These are phyloP conservation scores for Prinsepia uniflora DNA, from an alignment of 306 rosid species.

Conservation along the genomic window DNA sequence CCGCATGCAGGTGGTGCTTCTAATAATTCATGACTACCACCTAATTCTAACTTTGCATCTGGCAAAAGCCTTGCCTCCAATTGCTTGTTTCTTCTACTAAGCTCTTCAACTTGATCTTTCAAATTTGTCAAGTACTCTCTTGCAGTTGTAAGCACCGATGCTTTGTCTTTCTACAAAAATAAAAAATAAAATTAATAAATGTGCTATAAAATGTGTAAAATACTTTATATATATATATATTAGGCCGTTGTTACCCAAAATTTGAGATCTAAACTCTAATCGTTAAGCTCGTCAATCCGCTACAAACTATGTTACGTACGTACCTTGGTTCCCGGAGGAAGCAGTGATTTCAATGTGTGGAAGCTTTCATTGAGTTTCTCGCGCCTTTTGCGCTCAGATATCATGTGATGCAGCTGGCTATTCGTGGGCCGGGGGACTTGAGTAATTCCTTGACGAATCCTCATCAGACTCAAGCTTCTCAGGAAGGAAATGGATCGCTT, in stretches of 20 bases:
- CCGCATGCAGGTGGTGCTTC: background rate
- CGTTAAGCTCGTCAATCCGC: background rate
- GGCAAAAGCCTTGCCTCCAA: constrained; percentile 32
- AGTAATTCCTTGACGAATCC: constrained; percentile 33
- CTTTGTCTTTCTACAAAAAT: constrained; percentile 73
- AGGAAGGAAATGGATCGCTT: constrained; percentile 61
- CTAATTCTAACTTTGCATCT: constrained; percentile 21
- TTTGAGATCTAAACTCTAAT: background rate
- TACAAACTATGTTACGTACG: constrained; percentile 20
- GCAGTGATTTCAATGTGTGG: constrained; percentile 59
- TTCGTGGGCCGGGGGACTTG: constrained; percentile 45
- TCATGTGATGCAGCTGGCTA: constrained; percentile 69
- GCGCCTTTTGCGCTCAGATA: constrained; percentile 78
- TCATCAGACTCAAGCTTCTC: constrained; percentile 39
- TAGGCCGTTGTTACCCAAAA: background rate
- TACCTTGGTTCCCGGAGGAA: constrained; percentile 89
- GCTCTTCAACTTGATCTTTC: constrained; percentile 50
- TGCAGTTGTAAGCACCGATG: constrained; percentile 61
- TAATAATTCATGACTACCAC: background rate
- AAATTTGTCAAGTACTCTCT: constrained; percentile 57
- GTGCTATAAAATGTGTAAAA: background rate
- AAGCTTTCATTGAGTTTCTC: constrained; percentile 81
- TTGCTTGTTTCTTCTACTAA: constrained; percentile 45
- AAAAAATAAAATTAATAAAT: background rate
- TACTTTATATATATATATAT: background rate